Evolutionary conservation across 192 early-diverging fungal species (phyloP).

Genomic region (Coemansia biformis): DNA sequence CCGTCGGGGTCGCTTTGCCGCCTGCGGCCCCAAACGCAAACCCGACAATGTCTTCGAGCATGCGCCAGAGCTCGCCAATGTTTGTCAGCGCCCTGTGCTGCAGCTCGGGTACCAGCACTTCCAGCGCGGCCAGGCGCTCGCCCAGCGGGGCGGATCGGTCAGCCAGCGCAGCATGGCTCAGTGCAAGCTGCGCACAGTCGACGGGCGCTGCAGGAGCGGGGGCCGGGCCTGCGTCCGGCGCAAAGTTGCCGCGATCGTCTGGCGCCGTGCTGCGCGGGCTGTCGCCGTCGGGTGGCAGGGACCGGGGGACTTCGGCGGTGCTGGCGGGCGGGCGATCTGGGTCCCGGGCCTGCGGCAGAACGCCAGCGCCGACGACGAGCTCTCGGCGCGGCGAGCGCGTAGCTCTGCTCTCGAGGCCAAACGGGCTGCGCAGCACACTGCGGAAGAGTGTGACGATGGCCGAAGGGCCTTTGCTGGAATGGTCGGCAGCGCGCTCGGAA

Average conservation of each 20-base stretch:
- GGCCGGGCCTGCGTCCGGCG: neutral
- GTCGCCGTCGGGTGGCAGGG: neutral
- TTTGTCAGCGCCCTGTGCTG: conserved; percentile 12
- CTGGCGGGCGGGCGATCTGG: conserved; percentile 3
- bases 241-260: neutral
- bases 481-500: conserved; percentile 13
- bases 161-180: conserved; percentile 4
- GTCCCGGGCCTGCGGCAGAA: conserved; percentile 1
- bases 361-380: no score
- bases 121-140: conserved; percentile 24
- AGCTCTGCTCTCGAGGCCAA: conserved; percentile 14
- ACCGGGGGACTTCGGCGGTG: neutral
- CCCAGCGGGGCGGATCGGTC: conserved; percentile 13
- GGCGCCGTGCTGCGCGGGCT: neutral
- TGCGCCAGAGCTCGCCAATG: conserved; percentile 25
- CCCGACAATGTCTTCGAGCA: conserved; percentile 22
- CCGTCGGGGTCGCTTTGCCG: neutral
- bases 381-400: neutral
- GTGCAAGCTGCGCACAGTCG: conserved; percentile 32
- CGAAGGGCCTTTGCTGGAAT: conserved; percentile 8
- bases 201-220: neutral
- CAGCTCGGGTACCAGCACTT: conserved; percentile 13
- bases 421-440: conserved; percentile 38
- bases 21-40: conserved; percentile 15
- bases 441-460: conserved; percentile 26